A percentile compares a stretch with the other conserved stretches of the same genome.
phyloP scores from a whole-genome alignment of 1,284 basidiomycete genomes.

The Stygiomarasmius scandens region DNA sequence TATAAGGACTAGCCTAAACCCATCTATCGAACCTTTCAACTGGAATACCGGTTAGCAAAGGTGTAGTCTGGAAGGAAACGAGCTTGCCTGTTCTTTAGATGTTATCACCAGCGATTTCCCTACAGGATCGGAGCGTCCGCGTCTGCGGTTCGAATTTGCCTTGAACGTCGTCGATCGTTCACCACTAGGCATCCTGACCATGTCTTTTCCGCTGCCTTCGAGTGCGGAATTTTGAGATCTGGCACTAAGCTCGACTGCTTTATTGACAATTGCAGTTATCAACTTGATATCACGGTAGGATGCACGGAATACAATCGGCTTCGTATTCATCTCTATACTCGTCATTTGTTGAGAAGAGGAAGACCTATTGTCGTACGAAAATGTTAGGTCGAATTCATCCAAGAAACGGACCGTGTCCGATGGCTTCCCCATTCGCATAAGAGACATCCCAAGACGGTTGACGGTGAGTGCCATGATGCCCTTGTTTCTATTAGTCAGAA shows the following conservation, averaged over 20 bases:
- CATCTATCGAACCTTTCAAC: slow-evolving; percentile 85
- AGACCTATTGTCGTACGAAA: slow-evolving; percentile 86
- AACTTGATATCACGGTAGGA: slow-evolving; percentile 93
- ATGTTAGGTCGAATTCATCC: slow-evolving; percentile 89
- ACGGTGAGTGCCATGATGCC: slow-evolving; percentile 85
- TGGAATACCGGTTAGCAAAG: slow-evolving; percentile 31
- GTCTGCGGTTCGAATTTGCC: slow-evolving; percentile 12
- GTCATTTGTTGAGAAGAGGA: slow-evolving; percentile 77
- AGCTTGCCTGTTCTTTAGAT: slow-evolving; percentile 77
- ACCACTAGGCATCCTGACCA: background rate
- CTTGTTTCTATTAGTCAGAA: slow-evolving; percentile 37
- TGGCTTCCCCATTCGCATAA: slow-evolving; percentile 85
- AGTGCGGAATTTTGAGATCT: slow-evolving; percentile 34
- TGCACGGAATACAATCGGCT: slow-evolving; percentile 88
- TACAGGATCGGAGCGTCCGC: slow-evolving; percentile 36
- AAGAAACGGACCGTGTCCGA: slow-evolving; percentile 89
- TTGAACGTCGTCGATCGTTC: background rate
- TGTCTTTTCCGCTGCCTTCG: background rate
- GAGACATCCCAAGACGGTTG: slow-evolving; percentile 89
- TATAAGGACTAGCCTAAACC: slow-evolving; percentile 92
- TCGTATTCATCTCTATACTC: slow-evolving; percentile 82
- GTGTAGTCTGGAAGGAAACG: background rate
- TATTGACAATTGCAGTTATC: slow-evolving; percentile 88
- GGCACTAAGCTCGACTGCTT: slow-evolving; percentile 74
- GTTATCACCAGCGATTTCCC: slow-evolving; percentile 67